Conservation (phyloP, 345 rosid species). For the Cardamine occulta region DNA sequence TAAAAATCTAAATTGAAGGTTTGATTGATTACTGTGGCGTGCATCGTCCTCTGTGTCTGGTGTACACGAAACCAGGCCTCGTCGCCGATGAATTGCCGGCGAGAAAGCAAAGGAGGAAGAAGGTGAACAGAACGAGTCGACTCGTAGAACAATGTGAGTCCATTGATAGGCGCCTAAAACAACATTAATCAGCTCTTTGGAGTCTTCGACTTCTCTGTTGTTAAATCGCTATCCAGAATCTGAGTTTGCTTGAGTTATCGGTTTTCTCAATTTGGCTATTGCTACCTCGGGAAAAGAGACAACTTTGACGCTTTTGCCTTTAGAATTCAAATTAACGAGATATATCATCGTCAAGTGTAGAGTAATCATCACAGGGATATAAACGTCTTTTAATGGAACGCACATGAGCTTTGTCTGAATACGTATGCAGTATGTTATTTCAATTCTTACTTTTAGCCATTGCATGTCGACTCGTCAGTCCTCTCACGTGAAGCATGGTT, state of each 20-base stretch:
- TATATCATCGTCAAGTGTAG: too few species aligned
- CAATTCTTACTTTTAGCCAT: background rate
- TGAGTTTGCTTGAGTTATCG: slow-evolving; percentile 35
- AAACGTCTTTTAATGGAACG: background rate
- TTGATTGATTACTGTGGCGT: slow-evolving; percentile 61
- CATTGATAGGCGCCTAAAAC: slow-evolving; percentile 28
- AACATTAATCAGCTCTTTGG: background rate
- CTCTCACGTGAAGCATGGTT: slow-evolving; percentile 20
- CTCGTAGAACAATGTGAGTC: slow-evolving; percentile 9
- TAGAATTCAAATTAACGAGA: background rate
- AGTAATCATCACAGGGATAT: background rate
- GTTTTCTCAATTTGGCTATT: slow-evolving; percentile 12
- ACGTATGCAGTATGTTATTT: background rate
- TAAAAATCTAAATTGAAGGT: too few species aligned
- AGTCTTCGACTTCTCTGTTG: slow-evolving; percentile 17
- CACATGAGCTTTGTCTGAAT: slow-evolving; percentile 33
- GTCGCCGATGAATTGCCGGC: slow-evolving; percentile 23
- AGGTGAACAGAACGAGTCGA: slow-evolving; percentile 35
- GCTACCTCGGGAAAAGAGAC: slow-evolving; percentile 27
- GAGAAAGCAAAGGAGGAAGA: slow-evolving; percentile 38
- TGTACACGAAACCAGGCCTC: slow-evolving; percentile 63
- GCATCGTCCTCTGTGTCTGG: slow-evolving; percentile 79
- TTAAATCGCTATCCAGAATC: slow-evolving; percentile 40
- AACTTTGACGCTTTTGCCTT: slow-evolving; percentile 28
- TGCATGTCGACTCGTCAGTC: slow-evolving; percentile 30